Conservation (phyloP, 2,329 filamentous ascomycete species). For the Talaromyces albobiverticillius region DNA sequence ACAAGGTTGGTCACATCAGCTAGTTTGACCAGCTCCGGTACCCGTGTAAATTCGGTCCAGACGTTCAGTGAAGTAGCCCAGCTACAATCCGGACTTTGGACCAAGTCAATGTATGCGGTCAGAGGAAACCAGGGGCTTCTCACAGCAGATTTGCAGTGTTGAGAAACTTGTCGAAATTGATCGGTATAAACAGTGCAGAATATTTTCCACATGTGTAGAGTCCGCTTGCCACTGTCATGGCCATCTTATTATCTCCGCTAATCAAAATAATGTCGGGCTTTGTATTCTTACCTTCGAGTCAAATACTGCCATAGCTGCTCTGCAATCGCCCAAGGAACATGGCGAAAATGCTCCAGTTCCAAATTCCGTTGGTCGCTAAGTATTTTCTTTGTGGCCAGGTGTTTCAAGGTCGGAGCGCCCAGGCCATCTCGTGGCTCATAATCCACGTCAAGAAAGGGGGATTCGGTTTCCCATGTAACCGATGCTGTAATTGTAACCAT, state of each 20-base stretch:
- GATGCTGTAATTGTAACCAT: slow-evolving; percentile 12
- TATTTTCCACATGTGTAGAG: slow-evolving; percentile 44
- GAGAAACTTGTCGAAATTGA: slow-evolving; percentile 29
- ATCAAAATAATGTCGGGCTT: no score
- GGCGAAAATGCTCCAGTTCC: slow-evolving; percentile 31
- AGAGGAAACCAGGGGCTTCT: slow-evolving; percentile 28
- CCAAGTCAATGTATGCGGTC: slow-evolving; percentile 32
- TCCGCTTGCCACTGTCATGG: slow-evolving; percentile 31
- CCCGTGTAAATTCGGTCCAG: slow-evolving; percentile 27
- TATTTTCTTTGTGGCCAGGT: slow-evolving; percentile 29
- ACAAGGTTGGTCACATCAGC: slow-evolving; percentile 38
- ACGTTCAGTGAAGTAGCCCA: slow-evolving; percentile 39
- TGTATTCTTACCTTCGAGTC: slow-evolving; percentile 27
- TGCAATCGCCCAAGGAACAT: slow-evolving; percentile 40
- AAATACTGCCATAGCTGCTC: slow-evolving; percentile 39
- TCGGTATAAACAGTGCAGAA: slow-evolving; percentile 35
- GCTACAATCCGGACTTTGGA: slow-evolving; percentile 27
- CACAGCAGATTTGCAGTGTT: slow-evolving; percentile 31
- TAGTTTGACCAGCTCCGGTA: slow-evolving; percentile 37
- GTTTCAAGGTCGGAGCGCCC: slow-evolving; percentile 34
- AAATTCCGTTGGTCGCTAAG: slow-evolving; percentile 38
- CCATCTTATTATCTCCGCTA: slow-evolving; percentile 11
- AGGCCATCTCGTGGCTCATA: slow-evolving; percentile 23
- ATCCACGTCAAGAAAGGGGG: slow-evolving; percentile 30
- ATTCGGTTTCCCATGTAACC: slow-evolving; percentile 37